These are phyloP conservation scores for Verbena officinalis DNA, from an alignment of 257 asterid species.

Conservation along the genomic window DNA sequence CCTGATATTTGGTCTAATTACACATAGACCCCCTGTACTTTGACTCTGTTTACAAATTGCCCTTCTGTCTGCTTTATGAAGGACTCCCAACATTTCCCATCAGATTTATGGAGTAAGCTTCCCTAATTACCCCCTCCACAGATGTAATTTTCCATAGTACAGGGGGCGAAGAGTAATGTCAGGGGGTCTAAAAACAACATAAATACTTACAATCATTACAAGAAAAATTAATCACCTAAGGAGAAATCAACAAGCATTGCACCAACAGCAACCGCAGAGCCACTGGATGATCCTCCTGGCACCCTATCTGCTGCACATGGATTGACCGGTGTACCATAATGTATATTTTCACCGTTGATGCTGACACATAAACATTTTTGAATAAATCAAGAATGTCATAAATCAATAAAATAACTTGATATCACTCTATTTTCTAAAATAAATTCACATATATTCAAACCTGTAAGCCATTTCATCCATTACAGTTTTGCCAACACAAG, in stretches of 20 bases:
- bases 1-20: too few species aligned
- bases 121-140: too few species aligned
- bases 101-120: too few species aligned
- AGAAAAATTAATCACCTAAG: conserved; percentile 50
- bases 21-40: too few species aligned
- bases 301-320: conserved; percentile 83
- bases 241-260: conserved; percentile 79
- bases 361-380: conserved; percentile 49
- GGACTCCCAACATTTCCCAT: too few species aligned
- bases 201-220: background rate
- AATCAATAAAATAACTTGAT: background rate
- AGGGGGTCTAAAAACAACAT: background rate
- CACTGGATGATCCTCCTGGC: conserved; percentile 98
- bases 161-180: too few species aligned
- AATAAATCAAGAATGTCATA: background rate
- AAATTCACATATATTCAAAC: conserved; percentile 34
- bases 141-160: too few species aligned
- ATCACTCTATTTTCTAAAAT: background rate
- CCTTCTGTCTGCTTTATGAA: too few species aligned
- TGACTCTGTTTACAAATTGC: too few species aligned
- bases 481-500: conserved; percentile 76
- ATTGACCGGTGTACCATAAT: conserved; percentile 82
- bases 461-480: conserved; percentile 99
- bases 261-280: conserved; percentile 93
- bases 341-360: conserved; percentile 84